Percentiles rank a stretch among this genome's conserved stretches.
Evolutionary conservation across 2,329 filamentous ascomycete species (phyloP).

Genomic region (Plenodomus biglobosus): DNA sequence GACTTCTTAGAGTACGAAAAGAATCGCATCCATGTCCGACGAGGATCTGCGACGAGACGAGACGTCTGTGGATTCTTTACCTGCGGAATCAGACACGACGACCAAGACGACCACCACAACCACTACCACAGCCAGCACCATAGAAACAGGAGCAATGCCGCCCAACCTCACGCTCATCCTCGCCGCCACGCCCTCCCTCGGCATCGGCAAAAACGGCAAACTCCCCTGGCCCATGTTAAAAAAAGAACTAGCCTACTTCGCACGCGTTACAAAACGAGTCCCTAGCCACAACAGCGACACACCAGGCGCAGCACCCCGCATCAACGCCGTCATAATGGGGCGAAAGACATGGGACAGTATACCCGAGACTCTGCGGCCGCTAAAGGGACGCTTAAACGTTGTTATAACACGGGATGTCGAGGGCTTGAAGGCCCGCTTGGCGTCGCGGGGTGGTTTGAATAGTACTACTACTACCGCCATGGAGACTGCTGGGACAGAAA

Average conservation of each 20-base stretch:
- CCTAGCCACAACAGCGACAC: slow-evolving; percentile 27
- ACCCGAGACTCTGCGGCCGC: slow-evolving; percentile 73
- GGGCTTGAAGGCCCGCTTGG: slow-evolving; percentile 16
- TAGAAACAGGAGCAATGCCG: slow-evolving; percentile 30
- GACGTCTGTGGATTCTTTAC: no score
- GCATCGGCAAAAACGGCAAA: slow-evolving; percentile 76
- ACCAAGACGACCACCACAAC: not conserved
- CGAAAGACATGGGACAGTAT: slow-evolving; percentile 96
- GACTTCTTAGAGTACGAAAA: no score
- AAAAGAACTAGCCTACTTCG: slow-evolving; percentile 94
- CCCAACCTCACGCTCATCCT: slow-evolving; percentile 83
- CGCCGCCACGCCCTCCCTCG: slow-evolving; percentile 85
- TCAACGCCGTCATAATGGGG: slow-evolving; percentile 86
- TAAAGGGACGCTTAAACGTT: slow-evolving; percentile 79
- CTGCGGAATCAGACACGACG: no score
- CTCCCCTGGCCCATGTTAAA: slow-evolving; percentile 89
- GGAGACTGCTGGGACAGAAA: no score
- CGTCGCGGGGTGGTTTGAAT: not conserved
- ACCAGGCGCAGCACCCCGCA: slow-evolving; percentile 4
- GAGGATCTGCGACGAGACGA: no score
- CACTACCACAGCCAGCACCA: slow-evolving; percentile 1
- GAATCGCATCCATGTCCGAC: no score
- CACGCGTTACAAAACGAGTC: slow-evolving; percentile 76
- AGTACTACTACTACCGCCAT: not conserved
- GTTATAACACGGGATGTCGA: slow-evolving; percentile 64